Conservation (phyloP, 225 moss, liverwort and hornwort species). For the Polytrichum formosum region DNA sequence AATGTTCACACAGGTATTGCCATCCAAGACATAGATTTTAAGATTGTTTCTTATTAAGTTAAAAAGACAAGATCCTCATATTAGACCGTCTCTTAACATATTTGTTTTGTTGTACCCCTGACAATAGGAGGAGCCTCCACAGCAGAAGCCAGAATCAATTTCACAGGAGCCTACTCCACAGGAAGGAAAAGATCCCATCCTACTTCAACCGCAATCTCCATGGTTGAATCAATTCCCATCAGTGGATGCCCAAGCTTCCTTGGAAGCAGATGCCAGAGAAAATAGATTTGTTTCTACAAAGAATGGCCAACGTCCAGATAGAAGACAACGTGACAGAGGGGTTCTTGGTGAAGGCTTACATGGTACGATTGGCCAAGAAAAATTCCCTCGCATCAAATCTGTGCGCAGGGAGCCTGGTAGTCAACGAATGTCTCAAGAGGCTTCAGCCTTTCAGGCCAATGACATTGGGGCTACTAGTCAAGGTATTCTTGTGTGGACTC, state of each 20-base stretch:
- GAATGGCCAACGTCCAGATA: conserved; percentile 57
- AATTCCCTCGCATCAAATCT: conserved; percentile 43
- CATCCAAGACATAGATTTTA: too few species aligned
- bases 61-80: neutral
- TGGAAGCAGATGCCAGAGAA: conserved; percentile 41
- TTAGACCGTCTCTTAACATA: too few species aligned
- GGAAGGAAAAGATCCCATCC: conserved; percentile 29
- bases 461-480: conserved; percentile 4
- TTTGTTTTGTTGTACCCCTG: neutral
- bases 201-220: conserved; percentile 45
- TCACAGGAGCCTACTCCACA: conserved; percentile 20
- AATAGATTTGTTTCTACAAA: conserved; percentile 31
- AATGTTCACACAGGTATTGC: too few species aligned
- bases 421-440: conserved; percentile 50
- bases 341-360: conserved; percentile 43
- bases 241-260: conserved; percentile 37
- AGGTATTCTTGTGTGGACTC: neutral
- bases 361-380: conserved; percentile 29
- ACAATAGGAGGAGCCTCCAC: conserved; percentile 33
- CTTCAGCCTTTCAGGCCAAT: conserved; percentile 28
- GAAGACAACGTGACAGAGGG: conserved; percentile 62
- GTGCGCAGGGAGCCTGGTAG: conserved; percentile 41
- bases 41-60: too few species aligned
- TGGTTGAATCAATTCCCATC: conserved; percentile 52
- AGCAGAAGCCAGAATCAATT: conserved; percentile 23